A percentile compares a stretch with the other conserved stretches of the same genome.
Conservation (phyloP, 805 yeast species). For the Nakazawaea wickerhamii region DNA sequence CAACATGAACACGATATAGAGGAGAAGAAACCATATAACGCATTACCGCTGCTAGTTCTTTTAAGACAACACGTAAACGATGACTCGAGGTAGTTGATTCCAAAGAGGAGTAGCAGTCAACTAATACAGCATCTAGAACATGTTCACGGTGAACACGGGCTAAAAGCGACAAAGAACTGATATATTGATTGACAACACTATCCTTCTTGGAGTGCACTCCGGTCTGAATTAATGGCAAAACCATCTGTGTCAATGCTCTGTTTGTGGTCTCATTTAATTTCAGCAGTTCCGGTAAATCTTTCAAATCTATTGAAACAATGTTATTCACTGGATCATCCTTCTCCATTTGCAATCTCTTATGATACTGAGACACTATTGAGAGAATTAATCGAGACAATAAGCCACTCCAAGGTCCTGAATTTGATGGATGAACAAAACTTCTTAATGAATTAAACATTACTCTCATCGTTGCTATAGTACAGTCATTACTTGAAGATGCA, state of each 20-base stretch:
- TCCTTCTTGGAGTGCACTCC: constrained; percentile 78
- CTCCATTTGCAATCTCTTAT: constrained; percentile 51
- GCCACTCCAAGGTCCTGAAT: constrained; percentile 82
- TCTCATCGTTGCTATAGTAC: constrained; percentile 46
- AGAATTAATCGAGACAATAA: constrained; percentile 62
- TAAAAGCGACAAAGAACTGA: constrained; percentile 55
- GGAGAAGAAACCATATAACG: constrained; percentile 62
- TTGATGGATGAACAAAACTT: constrained; percentile 89
- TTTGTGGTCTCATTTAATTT: constrained; percentile 34
- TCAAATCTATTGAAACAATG: constrained; percentile 17
- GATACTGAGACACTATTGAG: constrained; percentile 54
- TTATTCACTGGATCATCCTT: constrained; percentile 26
- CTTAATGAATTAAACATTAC: constrained; percentile 62
- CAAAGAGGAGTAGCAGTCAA: constrained; percentile 75
- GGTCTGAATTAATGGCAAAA: constrained; percentile 51
- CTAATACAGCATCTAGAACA: constrained; percentile 47
- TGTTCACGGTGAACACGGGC: constrained; percentile 54
- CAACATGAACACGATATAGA: constrained; percentile 68
- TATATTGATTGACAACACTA: constrained; percentile 49
- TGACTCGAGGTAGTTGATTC: constrained; percentile 69
- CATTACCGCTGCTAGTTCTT: constrained; percentile 57
- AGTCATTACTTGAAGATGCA: constrained; percentile 31
- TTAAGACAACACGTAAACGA: constrained; percentile 67
- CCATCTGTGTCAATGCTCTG: constrained; percentile 40
- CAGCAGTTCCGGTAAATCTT: constrained; percentile 24